Percentiles rank a stretch among this genome's conserved stretches.
Conservation (phyloP, 2,329 filamentous ascomycete species). For the Arthrinium puccinioides region DNA sequence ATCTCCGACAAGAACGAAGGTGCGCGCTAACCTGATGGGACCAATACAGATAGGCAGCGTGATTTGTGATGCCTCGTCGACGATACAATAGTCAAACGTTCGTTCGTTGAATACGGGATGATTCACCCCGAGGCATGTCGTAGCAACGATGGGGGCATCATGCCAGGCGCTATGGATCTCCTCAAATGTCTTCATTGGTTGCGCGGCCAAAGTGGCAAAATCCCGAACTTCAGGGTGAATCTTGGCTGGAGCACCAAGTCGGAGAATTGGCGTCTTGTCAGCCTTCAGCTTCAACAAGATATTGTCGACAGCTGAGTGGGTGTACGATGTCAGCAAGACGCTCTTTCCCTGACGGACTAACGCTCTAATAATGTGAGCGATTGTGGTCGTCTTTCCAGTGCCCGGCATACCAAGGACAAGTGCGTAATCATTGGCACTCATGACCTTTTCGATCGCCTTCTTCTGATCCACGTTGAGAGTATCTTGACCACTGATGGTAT, state of each 20-base stretch:
- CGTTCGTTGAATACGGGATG: slow-evolving; percentile 84
- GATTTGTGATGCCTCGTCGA: slow-evolving; percentile 96
- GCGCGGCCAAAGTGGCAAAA: slow-evolving; percentile 73
- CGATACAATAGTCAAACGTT: slow-evolving; percentile 95
- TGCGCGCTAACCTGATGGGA: slow-evolving; percentile 85
- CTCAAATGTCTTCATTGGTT: slow-evolving; percentile 69
- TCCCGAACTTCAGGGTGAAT: slow-evolving; percentile 81
- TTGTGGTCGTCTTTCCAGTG: slow-evolving; percentile 96
- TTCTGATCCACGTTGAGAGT: slow-evolving; percentile 82
- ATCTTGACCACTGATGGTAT: slow-evolving; percentile 53
- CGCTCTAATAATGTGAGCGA: slow-evolving; percentile 91
- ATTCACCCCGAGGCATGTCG: slow-evolving; percentile 87
- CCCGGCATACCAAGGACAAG: slow-evolving; percentile 98
- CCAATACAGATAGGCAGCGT: slow-evolving; percentile 91
- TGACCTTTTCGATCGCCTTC: slow-evolving; percentile 84
- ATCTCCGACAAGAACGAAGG: slow-evolving; percentile 92
- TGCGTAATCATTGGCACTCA: slow-evolving; percentile 91
- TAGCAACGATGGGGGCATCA: slow-evolving; percentile 81
- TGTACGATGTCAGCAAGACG: slow-evolving; percentile 89
- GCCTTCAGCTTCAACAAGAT: slow-evolving; percentile 86
- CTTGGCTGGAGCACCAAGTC: slow-evolving; percentile 79
- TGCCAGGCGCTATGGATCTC: slow-evolving; percentile 81
- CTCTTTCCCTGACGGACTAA: slow-evolving; percentile 85
- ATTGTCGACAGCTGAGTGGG: slow-evolving; percentile 96
- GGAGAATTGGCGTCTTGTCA: slow-evolving; percentile 70